These are phyloP conservation scores for Fusarium bactridioides DNA, from an alignment of 2,329 filamentous ascomycete genomes.

Conservation along the genomic window DNA sequence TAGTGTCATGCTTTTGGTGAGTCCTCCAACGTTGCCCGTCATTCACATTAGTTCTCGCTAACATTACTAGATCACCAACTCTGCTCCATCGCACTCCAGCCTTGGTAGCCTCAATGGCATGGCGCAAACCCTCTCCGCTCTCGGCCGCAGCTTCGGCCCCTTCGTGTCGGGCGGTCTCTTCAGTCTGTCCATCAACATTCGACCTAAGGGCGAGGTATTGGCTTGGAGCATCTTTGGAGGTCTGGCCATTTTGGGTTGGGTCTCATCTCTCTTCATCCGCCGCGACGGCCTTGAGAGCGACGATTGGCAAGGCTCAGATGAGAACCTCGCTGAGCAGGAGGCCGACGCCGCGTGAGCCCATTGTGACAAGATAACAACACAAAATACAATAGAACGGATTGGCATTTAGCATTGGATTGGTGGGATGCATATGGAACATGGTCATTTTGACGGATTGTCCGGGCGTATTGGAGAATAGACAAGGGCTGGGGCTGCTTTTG, in stretches of 20 bases:
- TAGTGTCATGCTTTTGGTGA: constrained; percentile 84
- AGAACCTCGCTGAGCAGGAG: constrained; percentile 6
- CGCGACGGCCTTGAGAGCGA: constrained; percentile 68
- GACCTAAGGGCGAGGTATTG: constrained; percentile 82
- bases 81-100: constrained; percentile 82
- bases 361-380: not conserved
- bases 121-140: constrained; percentile 91
- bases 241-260: constrained; percentile 80
- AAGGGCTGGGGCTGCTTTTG: not conserved
- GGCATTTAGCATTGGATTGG: not conserved
- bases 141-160: constrained; percentile 86
- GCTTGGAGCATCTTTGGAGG: constrained; percentile 90
- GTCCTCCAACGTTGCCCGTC: constrained; percentile 35
- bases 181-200: constrained; percentile 75
- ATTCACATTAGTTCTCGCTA: not conserved
- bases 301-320: constrained; percentile 54
- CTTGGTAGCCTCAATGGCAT: constrained; percentile 92
- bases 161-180: constrained; percentile 90
- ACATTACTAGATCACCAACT: constrained; percentile 81
- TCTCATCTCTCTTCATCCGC: constrained; percentile 80
- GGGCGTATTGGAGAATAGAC: constrained; percentile 3
- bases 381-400: constrained; percentile 3
- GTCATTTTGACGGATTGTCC: not conserved
- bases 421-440: not conserved
- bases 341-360: constrained; percentile 2